Evolutionary conservation across 2,329 filamentous ascomycete species (phyloP).

Genomic region (Apiospora phragmitis): DNA sequence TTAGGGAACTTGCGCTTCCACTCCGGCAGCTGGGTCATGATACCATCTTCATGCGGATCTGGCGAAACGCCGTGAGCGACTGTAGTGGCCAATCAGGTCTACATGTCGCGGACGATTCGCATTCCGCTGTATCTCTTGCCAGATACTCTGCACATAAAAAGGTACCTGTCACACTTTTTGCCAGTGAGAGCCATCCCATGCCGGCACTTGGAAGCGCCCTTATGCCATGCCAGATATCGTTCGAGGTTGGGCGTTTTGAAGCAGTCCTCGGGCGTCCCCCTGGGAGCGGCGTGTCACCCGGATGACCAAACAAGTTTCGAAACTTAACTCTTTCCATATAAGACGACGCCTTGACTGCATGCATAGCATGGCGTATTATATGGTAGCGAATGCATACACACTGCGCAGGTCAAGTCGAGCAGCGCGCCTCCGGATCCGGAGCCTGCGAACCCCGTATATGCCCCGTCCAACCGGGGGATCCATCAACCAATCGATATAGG

Average conservation of each 20-base stretch:
- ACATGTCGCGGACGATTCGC: background rate
- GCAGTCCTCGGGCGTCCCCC: background rate
- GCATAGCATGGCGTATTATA: background rate
- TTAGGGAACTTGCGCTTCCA: background rate
- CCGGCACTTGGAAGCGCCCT: background rate
- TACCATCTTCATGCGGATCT: background rate
- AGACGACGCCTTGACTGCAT: background rate
- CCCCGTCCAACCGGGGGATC: background rate
- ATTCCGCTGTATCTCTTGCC: background rate
- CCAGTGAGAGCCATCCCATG: background rate
- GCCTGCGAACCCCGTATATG: background rate
- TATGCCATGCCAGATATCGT: background rate
- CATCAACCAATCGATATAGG: background rate
- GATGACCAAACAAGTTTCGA: background rate
- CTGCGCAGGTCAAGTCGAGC: background rate
- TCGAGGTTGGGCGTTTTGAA: background rate
- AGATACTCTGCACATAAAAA: background rate
- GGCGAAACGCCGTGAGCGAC: too few species aligned
- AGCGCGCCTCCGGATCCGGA: background rate
- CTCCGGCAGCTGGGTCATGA: background rate
- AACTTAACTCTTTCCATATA: background rate
- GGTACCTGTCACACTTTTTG: background rate
- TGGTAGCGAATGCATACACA: background rate
- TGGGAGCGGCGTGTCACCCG: background rate
- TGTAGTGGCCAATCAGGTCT: background rate